Conservation (phyloP, 2,329 filamentous ascomycete species). For the Aspergillus fijiensis region DNA sequence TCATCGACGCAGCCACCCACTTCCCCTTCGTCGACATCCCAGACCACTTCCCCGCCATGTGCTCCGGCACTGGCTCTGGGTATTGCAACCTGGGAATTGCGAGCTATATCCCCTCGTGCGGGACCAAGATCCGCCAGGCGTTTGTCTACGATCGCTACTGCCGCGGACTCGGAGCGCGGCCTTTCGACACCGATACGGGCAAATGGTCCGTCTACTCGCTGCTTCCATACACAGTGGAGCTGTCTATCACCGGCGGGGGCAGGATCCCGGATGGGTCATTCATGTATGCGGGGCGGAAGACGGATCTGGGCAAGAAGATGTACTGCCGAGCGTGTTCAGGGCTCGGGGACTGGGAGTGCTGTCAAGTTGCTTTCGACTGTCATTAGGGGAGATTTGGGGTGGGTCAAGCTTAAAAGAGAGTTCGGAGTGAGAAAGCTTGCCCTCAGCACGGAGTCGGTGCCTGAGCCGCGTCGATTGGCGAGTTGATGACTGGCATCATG, state of each 20-base stretch:
- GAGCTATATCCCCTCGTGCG: not conserved
- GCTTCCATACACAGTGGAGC: slow-evolving; percentile 4
- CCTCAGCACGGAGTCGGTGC: no score
- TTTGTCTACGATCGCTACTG: slow-evolving; percentile 4
- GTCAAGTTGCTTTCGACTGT: slow-evolving; percentile 2
- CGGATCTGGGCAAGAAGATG: not conserved
- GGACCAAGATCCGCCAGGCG: not conserved
- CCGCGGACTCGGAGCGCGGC: not conserved
- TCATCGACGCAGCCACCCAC: not conserved
- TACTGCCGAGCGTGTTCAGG: not conserved
- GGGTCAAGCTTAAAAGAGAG: not conserved
- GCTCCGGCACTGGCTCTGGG: not conserved
- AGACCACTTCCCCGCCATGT: not conserved
- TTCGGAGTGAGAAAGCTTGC: not conserved
- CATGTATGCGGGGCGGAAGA: slow-evolving; percentile 5
- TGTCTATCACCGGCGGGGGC: not conserved
- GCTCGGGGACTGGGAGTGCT: not conserved
- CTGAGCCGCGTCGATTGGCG: no score
- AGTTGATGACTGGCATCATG: no score
- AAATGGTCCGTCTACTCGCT: slow-evolving; percentile 1
- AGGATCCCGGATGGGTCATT: not conserved
- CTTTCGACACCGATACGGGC: not conserved
- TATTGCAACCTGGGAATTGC: slow-evolving; percentile 5
- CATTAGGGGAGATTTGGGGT: not conserved
- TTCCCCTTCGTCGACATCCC: not conserved